Base-by-base conservation (phyloP, 495 filamentous ascomycete species). In the Xylaria intraflava region DNA sequence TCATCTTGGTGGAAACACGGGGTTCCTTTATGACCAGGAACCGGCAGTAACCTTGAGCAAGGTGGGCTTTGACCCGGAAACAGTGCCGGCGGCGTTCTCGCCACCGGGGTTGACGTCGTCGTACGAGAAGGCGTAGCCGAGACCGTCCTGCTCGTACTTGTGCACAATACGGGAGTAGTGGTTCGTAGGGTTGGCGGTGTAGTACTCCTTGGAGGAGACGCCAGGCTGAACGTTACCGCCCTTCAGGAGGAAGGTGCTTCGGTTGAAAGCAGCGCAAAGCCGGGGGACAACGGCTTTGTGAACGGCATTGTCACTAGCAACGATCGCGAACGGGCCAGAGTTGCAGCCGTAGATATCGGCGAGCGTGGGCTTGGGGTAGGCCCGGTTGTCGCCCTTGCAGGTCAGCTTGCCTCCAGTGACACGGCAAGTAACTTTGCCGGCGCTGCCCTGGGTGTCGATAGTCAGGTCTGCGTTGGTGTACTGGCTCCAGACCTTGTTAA, bases 281-380 rank as follows among this genome's bases (percentile, higher is more conserved):
- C 71, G 60, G 3, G 74, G 68, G 3, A 75, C 69, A 33, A 72
- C 55, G 8, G 72, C 71, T 23, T 27, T 22, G 65, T 72, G 70
- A 16, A 75, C 61, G 14, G 45, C 64, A 56, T 71, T 71, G 57
- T 75, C 71, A 12, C 17, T 10, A 1, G 24, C 60, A 10, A 50
- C 30, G 53, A 71, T 70, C 30, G 46, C 62, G 60, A 78, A 76
- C 7, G 74, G 72, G 6, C 74, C 74, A 8, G 57, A 63, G 64
- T 73, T 76, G 66, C 74, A 77, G 36, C 72, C 72, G 59, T 68
- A 75, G 58, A 77, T 73, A 36, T 77, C 74, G n/a, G 43, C 46
- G 19, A 67, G 43, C 11, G 56, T 57, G 19, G 74, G 74, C 56
- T 70, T 69, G 19, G 55, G 52, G 63, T 72, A 77, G 30, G 43